phyloP scores from a whole-genome alignment of 805 yeast genomes.

The Teunomyces kruisii region DNA sequence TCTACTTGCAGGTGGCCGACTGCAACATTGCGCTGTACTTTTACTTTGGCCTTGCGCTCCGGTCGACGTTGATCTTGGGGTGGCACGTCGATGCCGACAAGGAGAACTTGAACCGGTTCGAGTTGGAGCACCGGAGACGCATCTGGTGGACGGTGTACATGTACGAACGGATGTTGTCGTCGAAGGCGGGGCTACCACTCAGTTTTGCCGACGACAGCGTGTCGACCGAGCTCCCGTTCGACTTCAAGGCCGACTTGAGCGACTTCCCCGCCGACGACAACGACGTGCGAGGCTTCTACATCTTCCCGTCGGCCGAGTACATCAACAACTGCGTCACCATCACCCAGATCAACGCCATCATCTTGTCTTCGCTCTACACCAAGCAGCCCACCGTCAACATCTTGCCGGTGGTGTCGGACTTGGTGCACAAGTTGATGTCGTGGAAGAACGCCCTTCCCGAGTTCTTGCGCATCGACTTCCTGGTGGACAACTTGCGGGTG shows the following conservation, averaged over 20 bases:
- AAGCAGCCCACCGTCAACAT: slow-evolving; percentile 76
- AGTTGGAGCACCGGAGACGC: slow-evolving; percentile 51
- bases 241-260: slow-evolving; percentile 56
- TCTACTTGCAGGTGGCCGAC: slow-evolving; percentile 80
- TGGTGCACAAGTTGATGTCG: slow-evolving; percentile 61
- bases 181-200: slow-evolving; percentile 78
- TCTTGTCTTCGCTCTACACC: slow-evolving; percentile 67
- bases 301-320: slow-evolving; percentile 77
- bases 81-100: slow-evolving; percentile 82
- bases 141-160: slow-evolving; percentile 52
- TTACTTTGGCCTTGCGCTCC: slow-evolving; percentile 72
- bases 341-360: slow-evolving; percentile 75
- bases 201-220: slow-evolving; percentile 81
- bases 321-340: slow-evolving; percentile 75
- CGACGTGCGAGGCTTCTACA: slow-evolving; percentile 64
- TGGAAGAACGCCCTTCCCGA: slow-evolving; percentile 70
- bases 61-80: slow-evolving; percentile 72
- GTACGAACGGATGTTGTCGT: slow-evolving; percentile 71
- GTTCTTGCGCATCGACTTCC: slow-evolving; percentile 63
- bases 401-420: slow-evolving; percentile 67
- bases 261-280: slow-evolving; percentile 37
- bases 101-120: slow-evolving; percentile 52
- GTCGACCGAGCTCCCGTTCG: slow-evolving; percentile 72
- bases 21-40: slow-evolving; percentile 80
- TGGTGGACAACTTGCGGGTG: slow-evolving; percentile 51